Conservation (phyloP, 2,329 filamentous ascomycete genomes). For the Fusarium compactum region DNA sequence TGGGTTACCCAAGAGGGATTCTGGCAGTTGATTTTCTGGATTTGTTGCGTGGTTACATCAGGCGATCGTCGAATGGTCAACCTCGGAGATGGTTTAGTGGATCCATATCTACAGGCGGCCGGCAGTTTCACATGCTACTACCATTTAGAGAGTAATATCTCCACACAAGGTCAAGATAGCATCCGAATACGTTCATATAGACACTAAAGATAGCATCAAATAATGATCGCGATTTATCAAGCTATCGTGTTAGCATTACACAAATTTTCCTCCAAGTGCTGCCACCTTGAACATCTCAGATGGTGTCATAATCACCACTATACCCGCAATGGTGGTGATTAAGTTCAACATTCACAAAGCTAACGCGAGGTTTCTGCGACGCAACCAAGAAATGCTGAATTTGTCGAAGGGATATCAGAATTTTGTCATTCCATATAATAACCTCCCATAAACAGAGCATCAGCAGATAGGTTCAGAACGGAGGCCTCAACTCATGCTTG, state of each 20-base stretch:
- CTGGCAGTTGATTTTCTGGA: slow-evolving; percentile 26
- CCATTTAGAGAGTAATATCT: slow-evolving; percentile 9
- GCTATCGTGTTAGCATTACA: not conserved
- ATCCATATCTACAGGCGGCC: slow-evolving; percentile 11
- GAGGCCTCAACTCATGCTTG: not conserved
- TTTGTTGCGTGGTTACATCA: slow-evolving; percentile 38
- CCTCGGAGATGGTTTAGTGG: slow-evolving; percentile 34
- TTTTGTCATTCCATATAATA: not conserved
- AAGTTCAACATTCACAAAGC: not conserved
- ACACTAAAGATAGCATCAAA: not conserved
- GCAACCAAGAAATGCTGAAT: not conserved
- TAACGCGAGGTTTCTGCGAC: not conserved
- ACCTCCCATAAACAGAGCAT: not conserved
- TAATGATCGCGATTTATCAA: not conserved
- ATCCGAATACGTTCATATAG: slow-evolving; percentile 14
- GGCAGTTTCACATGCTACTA: slow-evolving; percentile 40
- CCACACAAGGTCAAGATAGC: slow-evolving; percentile 14
- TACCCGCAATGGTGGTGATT: not conserved
- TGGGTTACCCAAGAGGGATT: slow-evolving; percentile 30
- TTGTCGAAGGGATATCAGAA: not conserved
- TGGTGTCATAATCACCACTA: not conserved
- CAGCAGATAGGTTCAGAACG: not conserved
- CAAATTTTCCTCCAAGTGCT: not conserved
- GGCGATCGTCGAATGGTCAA: slow-evolving; percentile 34
- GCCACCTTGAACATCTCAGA: not conserved